phyloP scores from a whole-genome alignment of 2,329 filamentous ascomycete genomes.

The Didymella arachidicola region DNA sequence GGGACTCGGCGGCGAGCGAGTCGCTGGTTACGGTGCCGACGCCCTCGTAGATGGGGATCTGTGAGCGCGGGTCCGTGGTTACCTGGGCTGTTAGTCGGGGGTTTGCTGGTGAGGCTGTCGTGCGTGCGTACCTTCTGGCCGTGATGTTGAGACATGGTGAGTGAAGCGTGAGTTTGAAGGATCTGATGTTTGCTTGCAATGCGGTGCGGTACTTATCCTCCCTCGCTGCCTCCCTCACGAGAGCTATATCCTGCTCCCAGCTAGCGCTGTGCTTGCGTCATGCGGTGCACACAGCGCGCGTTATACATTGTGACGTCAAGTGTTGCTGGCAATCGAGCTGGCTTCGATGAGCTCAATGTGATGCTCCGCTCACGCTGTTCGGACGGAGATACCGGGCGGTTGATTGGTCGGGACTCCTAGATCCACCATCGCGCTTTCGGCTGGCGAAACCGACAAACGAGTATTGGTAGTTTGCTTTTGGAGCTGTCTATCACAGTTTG shows the following conservation, averaged over 20 bases:
- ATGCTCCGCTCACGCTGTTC: slow-evolving; percentile 12
- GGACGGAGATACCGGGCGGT: not conserved
- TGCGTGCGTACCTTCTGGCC: slow-evolving; percentile 14
- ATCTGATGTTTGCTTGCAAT: not conserved
- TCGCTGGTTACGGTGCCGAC: slow-evolving; percentile 70
- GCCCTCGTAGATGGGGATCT: slow-evolving; percentile 63
- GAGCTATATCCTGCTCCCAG: slow-evolving; percentile 8
- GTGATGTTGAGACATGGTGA: slow-evolving; percentile 18
- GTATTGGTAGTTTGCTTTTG: not conserved
- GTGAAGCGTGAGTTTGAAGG: not conserved
- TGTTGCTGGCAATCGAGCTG: not conserved
- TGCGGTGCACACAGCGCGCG: slow-evolving; percentile 2
- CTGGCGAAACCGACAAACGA: not conserved
- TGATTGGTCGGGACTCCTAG: not conserved
- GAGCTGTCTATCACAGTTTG: no score
- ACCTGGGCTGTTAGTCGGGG: slow-evolving; percentile 38
- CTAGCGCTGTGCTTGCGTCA: slow-evolving; percentile 25
- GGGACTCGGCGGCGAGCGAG: slow-evolving; percentile 79
- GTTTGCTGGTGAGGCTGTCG: not conserved
- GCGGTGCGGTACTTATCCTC: not conserved
- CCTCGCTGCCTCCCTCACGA: not conserved
- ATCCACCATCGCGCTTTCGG: not conserved
- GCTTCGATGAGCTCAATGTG: slow-evolving; percentile 5
- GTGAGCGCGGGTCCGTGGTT: slow-evolving; percentile 58
- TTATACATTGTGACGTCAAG: slow-evolving; percentile 27